Percentiles rank a stretch among this genome's conserved stretches.
Conservation (phyloP, 2,329 filamentous ascomycete genomes). For the Cercospora canescens region DNA sequence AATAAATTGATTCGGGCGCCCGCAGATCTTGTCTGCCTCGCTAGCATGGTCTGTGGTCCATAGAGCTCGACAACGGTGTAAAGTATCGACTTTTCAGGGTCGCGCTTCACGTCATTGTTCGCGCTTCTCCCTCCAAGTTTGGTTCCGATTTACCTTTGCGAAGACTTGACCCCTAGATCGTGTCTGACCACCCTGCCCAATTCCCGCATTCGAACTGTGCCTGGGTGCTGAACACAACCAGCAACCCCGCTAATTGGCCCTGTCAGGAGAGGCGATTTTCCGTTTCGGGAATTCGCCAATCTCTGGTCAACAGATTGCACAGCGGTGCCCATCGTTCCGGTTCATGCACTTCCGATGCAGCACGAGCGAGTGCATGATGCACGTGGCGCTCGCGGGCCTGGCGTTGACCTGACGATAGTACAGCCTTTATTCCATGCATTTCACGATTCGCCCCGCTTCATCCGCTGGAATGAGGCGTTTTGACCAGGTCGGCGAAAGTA, state of each 20-base stretch:
- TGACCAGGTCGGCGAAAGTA: neutral
- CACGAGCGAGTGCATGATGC: conserved; percentile 1
- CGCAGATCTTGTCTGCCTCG: neutral
- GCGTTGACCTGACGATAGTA: conserved; percentile 7
- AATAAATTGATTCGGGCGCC: neutral
- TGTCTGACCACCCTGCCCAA: neutral
- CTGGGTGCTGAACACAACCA: neutral
- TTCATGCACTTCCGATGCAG: neutral
- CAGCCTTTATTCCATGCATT: conserved; percentile 5
- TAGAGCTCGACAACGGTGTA: neutral
- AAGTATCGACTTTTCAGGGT: conserved; percentile 3
- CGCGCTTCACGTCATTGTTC: neutral
- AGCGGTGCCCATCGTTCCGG: neutral
- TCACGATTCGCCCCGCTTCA: neutral
- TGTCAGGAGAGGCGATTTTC: neutral
- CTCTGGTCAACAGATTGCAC: neutral
- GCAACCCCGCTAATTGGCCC: neutral
- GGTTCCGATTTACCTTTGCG: neutral
- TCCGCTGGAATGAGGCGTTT: neutral
- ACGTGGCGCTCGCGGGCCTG: neutral
- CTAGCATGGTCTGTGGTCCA: neutral
- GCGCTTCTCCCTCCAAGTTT: neutral
- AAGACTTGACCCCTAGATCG: neutral
- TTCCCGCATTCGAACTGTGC: neutral
- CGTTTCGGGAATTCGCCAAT: neutral